Conservation (phyloP, 176 grass and related monocot genomes). For the Eleusine indica region DNA sequence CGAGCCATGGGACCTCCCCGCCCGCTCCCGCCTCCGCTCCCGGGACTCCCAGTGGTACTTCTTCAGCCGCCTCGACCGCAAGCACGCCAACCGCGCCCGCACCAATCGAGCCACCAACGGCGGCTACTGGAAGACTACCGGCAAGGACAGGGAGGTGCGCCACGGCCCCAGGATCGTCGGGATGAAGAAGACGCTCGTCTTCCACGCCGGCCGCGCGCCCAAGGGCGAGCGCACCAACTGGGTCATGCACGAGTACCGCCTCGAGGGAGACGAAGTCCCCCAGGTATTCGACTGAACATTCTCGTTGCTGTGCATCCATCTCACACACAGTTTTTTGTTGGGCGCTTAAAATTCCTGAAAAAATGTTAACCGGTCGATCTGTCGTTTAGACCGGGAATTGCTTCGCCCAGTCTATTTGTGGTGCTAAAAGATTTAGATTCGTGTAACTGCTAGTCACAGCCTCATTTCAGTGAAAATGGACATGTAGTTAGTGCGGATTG, state of each 20-base stretch:
- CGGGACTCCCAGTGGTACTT: slow-evolving; percentile 98
- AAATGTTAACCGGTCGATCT: background rate
- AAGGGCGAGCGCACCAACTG: slow-evolving; percentile 91
- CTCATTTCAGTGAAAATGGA: slow-evolving; percentile 12
- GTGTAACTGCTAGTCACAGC: background rate
- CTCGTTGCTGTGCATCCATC: background rate
- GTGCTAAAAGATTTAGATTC: background rate
- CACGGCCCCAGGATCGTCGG: slow-evolving; percentile 58
- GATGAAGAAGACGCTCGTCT: slow-evolving; percentile 99
- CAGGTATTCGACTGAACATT: slow-evolving; percentile 32
- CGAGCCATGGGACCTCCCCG: slow-evolving; percentile 90
- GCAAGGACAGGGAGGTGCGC: slow-evolving; percentile 83
- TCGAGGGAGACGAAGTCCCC: slow-evolving; percentile 56
- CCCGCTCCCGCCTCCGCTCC: slow-evolving; percentile 67
- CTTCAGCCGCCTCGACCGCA: slow-evolving; percentile 92
- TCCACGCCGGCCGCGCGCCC: slow-evolving; percentile 77
- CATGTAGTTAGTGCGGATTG: background rate
- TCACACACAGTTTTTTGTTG: background rate
- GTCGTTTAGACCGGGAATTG: background rate
- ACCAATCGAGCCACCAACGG: slow-evolving; percentile 75
- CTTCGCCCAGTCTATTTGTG: background rate
- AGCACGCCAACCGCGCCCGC: slow-evolving; percentile 83
- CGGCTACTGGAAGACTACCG: slow-evolving; percentile 98
- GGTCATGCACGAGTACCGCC: slow-evolving; percentile 99
- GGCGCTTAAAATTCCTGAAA: too few relatives aligned